Conservation (phyloP, 805 yeast species). For the Candida tibetensis region DNA sequence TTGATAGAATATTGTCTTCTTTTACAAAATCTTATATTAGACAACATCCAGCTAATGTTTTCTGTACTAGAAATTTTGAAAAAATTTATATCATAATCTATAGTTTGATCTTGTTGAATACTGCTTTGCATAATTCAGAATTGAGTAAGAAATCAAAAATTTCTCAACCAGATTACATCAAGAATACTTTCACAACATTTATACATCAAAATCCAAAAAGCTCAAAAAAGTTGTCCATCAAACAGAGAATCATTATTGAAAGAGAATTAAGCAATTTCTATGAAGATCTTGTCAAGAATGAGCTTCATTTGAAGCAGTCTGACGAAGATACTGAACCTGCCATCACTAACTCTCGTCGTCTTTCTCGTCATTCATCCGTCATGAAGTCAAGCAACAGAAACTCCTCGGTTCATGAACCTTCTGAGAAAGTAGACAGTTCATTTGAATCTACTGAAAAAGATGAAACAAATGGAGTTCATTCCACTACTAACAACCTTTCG, state of each 20-base stretch:
- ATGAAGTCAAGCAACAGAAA: conserved; percentile 5
- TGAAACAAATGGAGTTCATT: neutral
- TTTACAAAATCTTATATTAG: conserved; percentile 63
- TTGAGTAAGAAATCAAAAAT: conserved; percentile 37
- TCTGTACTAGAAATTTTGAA: conserved; percentile 49
- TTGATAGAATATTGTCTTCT: conserved; percentile 68
- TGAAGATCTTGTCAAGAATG: conserved; percentile 38
- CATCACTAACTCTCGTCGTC: conserved; percentile 6
- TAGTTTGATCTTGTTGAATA: conserved; percentile 68
- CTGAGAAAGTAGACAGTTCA: neutral
- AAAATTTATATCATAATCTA: conserved; percentile 68
- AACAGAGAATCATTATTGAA: conserved; percentile 42
- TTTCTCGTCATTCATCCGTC: conserved; percentile 10
- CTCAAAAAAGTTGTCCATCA: conserved; percentile 28
- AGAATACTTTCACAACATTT: conserved; percentile 42
- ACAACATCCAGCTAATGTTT: conserved; percentile 47
- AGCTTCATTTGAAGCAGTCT: conserved; percentile 38
- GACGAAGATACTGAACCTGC: conserved; percentile 9
- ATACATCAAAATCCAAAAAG: conserved; percentile 33
- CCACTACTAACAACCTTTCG: conserved; percentile 5
- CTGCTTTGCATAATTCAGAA: conserved; percentile 65
- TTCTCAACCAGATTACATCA: conserved; percentile 40
- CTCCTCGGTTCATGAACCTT: conserved; percentile 3
- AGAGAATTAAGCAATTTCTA: conserved; percentile 45
- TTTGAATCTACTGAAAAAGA: conserved; percentile 1